These are phyloP conservation scores for Boletus rex-veris DNA, from an alignment of 768 basidiomycete species.

Conservation along the genomic window DNA sequence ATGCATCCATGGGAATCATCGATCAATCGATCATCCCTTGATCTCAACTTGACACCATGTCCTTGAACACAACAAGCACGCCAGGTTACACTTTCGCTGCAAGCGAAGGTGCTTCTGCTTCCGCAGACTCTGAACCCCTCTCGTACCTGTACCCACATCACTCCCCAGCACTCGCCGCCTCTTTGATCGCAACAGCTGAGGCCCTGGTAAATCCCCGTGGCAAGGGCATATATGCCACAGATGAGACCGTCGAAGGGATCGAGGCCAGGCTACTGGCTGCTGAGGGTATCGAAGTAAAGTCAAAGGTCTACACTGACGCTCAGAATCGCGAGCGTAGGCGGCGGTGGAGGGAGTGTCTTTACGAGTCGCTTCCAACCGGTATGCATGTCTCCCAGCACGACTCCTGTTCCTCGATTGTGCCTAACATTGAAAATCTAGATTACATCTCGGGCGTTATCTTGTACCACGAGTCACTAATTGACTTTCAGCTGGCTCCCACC, in stretches of 20 bases:
- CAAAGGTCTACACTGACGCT: slow-evolving; percentile 31
- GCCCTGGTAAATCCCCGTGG: slow-evolving; percentile 46
- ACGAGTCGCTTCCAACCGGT: slow-evolving; percentile 42
- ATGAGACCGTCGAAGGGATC: slow-evolving; percentile 46
- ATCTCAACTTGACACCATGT: slow-evolving; percentile 1
- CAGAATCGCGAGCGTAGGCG: slow-evolving; percentile 39
- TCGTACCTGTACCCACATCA: slow-evolving; percentile 41
- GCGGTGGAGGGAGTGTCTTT: slow-evolving; percentile 44
- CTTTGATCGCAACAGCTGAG: slow-evolving; percentile 42
- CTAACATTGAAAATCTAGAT: slow-evolving; percentile 27
- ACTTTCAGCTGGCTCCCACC: slow-evolving; percentile 46
- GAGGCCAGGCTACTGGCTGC: slow-evolving; percentile 38
- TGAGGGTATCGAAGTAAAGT: slow-evolving; percentile 20
- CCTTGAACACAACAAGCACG: slow-evolving; percentile 3
- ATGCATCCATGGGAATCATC: not conserved
- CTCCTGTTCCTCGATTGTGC: not conserved
- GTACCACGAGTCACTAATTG: slow-evolving; percentile 46
- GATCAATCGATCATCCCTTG: not conserved
- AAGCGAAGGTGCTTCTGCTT: slow-evolving; percentile 2
- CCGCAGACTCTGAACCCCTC: slow-evolving; percentile 6
- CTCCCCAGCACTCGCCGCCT: slow-evolving; percentile 38
- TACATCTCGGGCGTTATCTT: slow-evolving; percentile 52
- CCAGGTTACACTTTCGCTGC: slow-evolving; percentile 34
- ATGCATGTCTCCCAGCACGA: slow-evolving; percentile 1
- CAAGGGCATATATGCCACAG: slow-evolving; percentile 53